Evolutionary conservation across 306 rosid species (phyloP).

Genomic region (Chamaecrista fasciculata): DNA sequence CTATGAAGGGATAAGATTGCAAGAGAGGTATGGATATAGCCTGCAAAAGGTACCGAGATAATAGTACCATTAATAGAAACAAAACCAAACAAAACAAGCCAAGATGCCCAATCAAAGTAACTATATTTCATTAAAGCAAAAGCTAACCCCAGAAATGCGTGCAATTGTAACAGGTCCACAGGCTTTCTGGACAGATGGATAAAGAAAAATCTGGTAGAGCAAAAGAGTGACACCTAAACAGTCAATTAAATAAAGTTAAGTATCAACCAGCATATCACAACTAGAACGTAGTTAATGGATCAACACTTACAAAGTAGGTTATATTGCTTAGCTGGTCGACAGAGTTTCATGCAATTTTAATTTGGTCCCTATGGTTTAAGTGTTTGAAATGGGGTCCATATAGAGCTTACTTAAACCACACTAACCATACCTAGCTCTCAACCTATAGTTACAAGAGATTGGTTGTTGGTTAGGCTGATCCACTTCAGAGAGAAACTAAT

Average conservation of each 20-base stretch:
- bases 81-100: no score
- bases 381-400: no score
- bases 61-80: not conserved
- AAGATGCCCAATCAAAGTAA: no score
- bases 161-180: conserved; percentile 48
- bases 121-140: conserved; percentile 7
- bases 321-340: no score
- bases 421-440: no score
- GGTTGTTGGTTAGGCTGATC: no score
- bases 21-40: conserved; percentile 58
- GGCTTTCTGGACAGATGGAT: conserved; percentile 46
- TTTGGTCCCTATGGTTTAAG: no score
- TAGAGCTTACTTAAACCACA: not conserved
- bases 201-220: conserved; percentile 51
- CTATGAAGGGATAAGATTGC: conserved; percentile 57
- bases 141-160: conserved; percentile 57
- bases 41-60: conserved; percentile 38
- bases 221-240: conserved; percentile 58
- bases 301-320: not conserved
- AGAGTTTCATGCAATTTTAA: no score
- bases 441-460: no score
- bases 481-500: no score
- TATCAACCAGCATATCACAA: not conserved
- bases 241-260: conserved; percentile 7
- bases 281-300: not conserved